Conservation (phyloP, 768 basidiomycete species). For the Russula foetens region DNA sequence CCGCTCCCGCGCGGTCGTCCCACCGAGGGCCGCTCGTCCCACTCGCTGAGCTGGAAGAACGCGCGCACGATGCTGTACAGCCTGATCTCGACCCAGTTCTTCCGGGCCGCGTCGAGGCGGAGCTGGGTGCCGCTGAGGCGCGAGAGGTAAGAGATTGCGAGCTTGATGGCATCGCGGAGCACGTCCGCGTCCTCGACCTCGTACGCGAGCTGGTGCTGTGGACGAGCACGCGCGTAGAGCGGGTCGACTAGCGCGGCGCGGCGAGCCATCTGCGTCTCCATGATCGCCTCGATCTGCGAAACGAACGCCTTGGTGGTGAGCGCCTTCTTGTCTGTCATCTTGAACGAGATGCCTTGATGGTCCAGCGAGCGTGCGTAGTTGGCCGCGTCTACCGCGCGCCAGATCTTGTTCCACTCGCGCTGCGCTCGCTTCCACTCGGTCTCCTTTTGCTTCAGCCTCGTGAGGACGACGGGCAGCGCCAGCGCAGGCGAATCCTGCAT, state of each 20-base stretch:
- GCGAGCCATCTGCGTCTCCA: slow-evolving; percentile 74
- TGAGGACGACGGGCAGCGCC: slow-evolving; percentile 85
- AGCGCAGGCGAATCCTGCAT: slow-evolving; percentile 89
- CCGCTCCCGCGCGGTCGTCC: background rate
- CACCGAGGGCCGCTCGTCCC: slow-evolving; percentile 12
- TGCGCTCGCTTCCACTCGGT: slow-evolving; percentile 98
- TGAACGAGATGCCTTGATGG: slow-evolving; percentile 88
- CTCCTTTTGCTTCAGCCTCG: slow-evolving; percentile 90
- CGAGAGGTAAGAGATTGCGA: slow-evolving; percentile 86
- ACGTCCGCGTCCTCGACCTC: slow-evolving; percentile 65
- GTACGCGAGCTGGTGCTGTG: slow-evolving; percentile 75
- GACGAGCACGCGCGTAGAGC: slow-evolving; percentile 48
- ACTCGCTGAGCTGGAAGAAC: slow-evolving; percentile 38
- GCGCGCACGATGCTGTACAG: slow-evolving; percentile 69
- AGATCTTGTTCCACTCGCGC: slow-evolving; percentile 97
- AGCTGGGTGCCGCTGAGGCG: slow-evolving; percentile 84
- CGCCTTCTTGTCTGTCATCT: slow-evolving; percentile 81
- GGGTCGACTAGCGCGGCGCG: slow-evolving; percentile 53
- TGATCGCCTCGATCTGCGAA: slow-evolving; percentile 74
- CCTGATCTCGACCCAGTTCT: slow-evolving; percentile 77
- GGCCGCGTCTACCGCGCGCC: slow-evolving; percentile 92
- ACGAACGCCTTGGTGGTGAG: slow-evolving; percentile 69
- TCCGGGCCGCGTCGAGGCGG: slow-evolving; percentile 61
- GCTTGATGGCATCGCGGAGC: slow-evolving; percentile 80
- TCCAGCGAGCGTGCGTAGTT: slow-evolving; percentile 94